Percentiles rank a stretch among this genome's conserved stretches.
These are phyloP conservation scores for Diaporthe citrichinensis DNA, from an alignment of 2,329 filamentous ascomycete species.

Conservation along the genomic window DNA sequence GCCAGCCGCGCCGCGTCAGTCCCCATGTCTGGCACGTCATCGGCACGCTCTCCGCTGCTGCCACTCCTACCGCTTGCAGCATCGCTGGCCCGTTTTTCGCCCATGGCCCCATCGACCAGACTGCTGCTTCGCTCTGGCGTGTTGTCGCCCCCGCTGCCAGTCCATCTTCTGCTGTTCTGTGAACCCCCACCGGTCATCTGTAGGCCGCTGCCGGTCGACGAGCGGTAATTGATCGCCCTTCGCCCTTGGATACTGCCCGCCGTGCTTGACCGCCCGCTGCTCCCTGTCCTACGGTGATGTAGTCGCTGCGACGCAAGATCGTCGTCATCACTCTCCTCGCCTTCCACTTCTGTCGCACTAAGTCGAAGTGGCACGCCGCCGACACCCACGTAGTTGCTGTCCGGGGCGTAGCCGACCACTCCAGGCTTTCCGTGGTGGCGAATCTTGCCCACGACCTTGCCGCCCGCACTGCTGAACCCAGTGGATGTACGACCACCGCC, in stretches of 20 bases:
- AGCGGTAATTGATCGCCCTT: slow-evolving; percentile 63
- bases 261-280: slow-evolving; percentile 81
- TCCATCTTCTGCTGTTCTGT: slow-evolving; percentile 41
- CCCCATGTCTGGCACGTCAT: slow-evolving; percentile 70
- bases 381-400: slow-evolving; percentile 79
- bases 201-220: slow-evolving; percentile 54
- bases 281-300: slow-evolving; percentile 80
- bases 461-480: slow-evolving; percentile 69
- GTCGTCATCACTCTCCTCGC: slow-evolving; percentile 85
- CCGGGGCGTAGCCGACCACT: slow-evolving; percentile 83
- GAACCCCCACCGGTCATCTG: slow-evolving; percentile 42
- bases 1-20: slow-evolving; percentile 64
- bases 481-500: slow-evolving; percentile 71
- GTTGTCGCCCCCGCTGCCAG: slow-evolving; percentile 47
- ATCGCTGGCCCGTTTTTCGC: slow-evolving; percentile 55
- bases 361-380: slow-evolving; percentile 90
- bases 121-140: slow-evolving; percentile 70
- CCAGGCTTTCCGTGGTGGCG: slow-evolving; percentile 87
- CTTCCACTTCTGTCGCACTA: slow-evolving; percentile 95
- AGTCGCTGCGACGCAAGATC: slow-evolving; percentile 65
- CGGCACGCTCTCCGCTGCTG: slow-evolving; percentile 73
- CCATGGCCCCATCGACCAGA: slow-evolving; percentile 60
- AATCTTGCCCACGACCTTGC: slow-evolving; percentile 86
- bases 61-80: slow-evolving; percentile 65
- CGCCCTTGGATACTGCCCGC: slow-evolving; percentile 60